phyloP scores from a whole-genome alignment of 75 land plant species.

The Pseudotsuga menziesii region DNA sequence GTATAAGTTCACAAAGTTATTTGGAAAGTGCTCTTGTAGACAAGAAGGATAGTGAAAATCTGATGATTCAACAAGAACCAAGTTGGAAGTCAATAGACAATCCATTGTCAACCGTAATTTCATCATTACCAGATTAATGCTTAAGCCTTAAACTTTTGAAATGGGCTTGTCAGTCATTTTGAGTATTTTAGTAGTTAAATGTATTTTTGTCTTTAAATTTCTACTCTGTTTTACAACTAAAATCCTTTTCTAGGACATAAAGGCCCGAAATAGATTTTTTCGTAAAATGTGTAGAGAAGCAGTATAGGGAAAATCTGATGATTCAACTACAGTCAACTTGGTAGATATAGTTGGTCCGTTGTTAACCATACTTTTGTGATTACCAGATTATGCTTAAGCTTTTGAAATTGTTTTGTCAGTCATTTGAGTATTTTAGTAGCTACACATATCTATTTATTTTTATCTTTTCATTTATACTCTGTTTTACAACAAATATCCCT shows the following conservation, averaged over 20 bases:
- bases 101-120: neutral
- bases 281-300: neutral
- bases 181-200: neutral
- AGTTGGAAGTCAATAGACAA: too few relatives aligned
- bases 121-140: neutral
- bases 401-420: slow-evolving; percentile 1
- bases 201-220: neutral
- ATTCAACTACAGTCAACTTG: neutral
- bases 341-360: neutral
- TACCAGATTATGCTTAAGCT: neutral
- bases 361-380: neutral
- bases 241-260: neutral
- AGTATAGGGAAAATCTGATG: neutral
- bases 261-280: neutral
- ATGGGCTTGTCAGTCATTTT: neutral
- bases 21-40: neutral
- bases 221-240: neutral
- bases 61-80: neutral
- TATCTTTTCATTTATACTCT: neutral
- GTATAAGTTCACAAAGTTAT: neutral
- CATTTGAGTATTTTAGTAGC: neutral
- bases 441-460: neutral
- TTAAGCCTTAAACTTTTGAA: neutral
- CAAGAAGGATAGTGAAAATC: neutral
- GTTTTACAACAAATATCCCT: neutral